A percentile compares a stretch with the other conserved stretches of the same genome.
Evolutionary conservation across 129 eudicot species (phyloP).

Genomic region (Centrapalus pauciflorus): DNA sequence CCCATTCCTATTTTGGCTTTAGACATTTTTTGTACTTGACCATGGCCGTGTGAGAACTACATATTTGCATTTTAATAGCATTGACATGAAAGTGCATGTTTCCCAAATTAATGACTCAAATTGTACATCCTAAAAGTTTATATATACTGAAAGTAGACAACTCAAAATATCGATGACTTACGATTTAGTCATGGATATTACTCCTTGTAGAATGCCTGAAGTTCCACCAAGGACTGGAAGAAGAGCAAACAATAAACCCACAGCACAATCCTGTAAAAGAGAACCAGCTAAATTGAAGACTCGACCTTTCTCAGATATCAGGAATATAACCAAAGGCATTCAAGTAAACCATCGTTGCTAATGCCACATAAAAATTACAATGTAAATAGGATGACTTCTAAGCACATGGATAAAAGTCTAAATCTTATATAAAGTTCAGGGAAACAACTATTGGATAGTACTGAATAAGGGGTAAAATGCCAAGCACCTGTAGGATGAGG

Average conservation of each 20-base stretch:
- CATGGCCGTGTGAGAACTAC: not conserved
- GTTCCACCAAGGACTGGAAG: constrained; percentile 97
- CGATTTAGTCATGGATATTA: constrained; percentile 99
- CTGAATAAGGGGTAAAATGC: not conserved
- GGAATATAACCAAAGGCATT: not conserved
- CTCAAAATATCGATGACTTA: constrained; percentile 35
- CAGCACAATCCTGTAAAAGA: constrained; percentile 83
- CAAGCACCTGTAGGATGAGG: constrained; percentile 83
- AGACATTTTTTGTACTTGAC: not conserved
- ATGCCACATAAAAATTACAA: not conserved
- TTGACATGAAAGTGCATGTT: not conserved
- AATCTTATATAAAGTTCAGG: constrained; percentile 3
- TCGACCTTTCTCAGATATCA: not conserved
- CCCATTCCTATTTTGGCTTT: not conserved
- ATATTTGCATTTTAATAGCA: not conserved
- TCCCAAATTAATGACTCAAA: not conserved
- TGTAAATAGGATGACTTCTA: not conserved
- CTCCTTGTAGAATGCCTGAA: constrained; percentile 90
- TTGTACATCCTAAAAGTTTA: not conserved
- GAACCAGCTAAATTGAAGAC: not conserved
- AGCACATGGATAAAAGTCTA: not conserved
- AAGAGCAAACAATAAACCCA: constrained; percentile 93
- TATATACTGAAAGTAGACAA: not conserved
- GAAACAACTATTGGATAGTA: not conserved
- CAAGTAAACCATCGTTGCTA: not conserved